phyloP scores from a whole-genome alignment of 495 filamentous ascomycete genomes.

The Penicillium egyptiacum region DNA sequence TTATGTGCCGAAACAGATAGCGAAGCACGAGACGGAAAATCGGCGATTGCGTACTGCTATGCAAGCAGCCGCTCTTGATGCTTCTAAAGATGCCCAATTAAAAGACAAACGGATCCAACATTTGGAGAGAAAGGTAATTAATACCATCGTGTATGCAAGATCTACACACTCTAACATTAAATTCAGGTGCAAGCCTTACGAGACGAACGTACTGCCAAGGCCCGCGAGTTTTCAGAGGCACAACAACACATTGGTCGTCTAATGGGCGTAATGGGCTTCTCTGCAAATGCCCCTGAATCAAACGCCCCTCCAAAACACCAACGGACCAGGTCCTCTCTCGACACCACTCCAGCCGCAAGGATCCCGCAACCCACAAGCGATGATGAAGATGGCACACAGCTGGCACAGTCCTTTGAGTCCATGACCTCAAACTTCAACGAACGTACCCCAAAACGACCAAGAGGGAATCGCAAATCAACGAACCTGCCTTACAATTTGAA shows the following conservation, averaged over 20 bases:
- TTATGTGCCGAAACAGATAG: slow-evolving; percentile 14
- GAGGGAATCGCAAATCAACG: slow-evolving; percentile 16
- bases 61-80: slow-evolving; percentile 26
- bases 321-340: slow-evolving; percentile 18
- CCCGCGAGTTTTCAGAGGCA: slow-evolving; percentile 50
- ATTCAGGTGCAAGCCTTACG: slow-evolving; percentile 41
- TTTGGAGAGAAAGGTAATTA: slow-evolving; percentile 44
- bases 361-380: slow-evolving; percentile 20
- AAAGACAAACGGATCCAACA: slow-evolving; percentile 39
- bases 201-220: slow-evolving; percentile 42
- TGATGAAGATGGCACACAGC: slow-evolving; percentile 24
- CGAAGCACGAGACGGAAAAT: slow-evolving; percentile 28
- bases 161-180: background rate
- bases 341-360: slow-evolving; percentile 13
- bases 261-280: slow-evolving; percentile 50
- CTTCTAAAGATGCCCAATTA: slow-evolving; percentile 34
- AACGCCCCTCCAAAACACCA: slow-evolving; percentile 24
- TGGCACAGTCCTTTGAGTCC: slow-evolving; percentile 27
- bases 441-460: slow-evolving; percentile 36
- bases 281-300: slow-evolving; percentile 24
- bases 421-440: slow-evolving; percentile 18
- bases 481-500: background rate
- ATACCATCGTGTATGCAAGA: background rate
- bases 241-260: slow-evolving; percentile 50
- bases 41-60: slow-evolving; percentile 26